Percentiles rank a stretch among this genome's conserved stretches.
These are phyloP conservation scores for Tetradesmus lagerheimii DNA, from an alignment of 139 green algal species.

Conservation along the genomic window DNA sequence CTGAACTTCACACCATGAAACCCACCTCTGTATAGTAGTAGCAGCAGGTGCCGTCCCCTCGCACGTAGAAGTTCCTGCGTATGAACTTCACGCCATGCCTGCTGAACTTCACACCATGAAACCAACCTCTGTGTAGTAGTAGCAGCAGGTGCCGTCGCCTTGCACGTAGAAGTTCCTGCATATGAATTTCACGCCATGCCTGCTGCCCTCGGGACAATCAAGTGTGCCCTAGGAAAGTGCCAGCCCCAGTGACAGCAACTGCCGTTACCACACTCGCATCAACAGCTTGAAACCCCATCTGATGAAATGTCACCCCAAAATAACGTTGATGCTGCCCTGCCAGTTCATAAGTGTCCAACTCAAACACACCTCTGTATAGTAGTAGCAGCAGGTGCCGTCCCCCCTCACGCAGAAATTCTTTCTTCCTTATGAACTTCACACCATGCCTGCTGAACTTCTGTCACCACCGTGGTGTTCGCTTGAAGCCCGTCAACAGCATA, in stretches of 20 bases:
- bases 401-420: constrained; percentile 83
- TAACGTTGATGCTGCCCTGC: too few species aligned
- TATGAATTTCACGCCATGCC: constrained; percentile 68
- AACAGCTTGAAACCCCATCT: too few species aligned
- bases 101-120: not conserved
- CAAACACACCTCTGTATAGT: constrained; percentile 75
- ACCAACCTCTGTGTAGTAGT: constrained; percentile 80
- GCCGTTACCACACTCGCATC: not conserved
- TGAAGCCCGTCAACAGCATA: too few species aligned
- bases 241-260: not conserved
- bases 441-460: too few species aligned
- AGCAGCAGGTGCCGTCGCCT: constrained; percentile 86
- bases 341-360: too few species aligned
- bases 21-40: constrained; percentile 84
- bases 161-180: constrained; percentile 77
- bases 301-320: too few species aligned
- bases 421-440: constrained; percentile 62
- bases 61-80: constrained; percentile 75
- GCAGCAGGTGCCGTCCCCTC: constrained; percentile 86
- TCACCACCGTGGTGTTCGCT: too few species aligned
- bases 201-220: too few species aligned
- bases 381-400: constrained; percentile 89
- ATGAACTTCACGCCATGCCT: not conserved
- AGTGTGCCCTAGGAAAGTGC: too few species aligned
- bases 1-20: not conserved